Evolutionary conservation across 192 early-diverging fungal species (phyloP).

Genomic region (Entomortierella chlamydospora): DNA sequence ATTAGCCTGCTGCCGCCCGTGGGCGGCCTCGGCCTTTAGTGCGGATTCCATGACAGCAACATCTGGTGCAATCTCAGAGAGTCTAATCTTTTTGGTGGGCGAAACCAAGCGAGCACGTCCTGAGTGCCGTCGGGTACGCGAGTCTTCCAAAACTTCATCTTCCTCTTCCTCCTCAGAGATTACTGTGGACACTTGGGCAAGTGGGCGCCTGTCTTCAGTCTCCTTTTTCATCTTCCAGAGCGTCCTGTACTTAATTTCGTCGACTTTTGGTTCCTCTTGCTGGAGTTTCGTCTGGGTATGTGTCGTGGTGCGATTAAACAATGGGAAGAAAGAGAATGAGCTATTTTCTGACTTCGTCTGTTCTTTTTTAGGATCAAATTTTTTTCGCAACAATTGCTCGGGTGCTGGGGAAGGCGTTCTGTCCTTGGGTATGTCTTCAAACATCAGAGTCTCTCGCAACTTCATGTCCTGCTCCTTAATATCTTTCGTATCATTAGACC

Average conservation of each 20-base stretch:
- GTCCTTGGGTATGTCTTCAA: conserved; percentile 9
- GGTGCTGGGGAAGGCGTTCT: conserved; percentile 2
- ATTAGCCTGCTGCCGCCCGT: conserved; percentile 7
- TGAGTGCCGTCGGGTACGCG: conserved; percentile 26
- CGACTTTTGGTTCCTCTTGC: neutral
- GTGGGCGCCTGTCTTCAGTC: neutral
- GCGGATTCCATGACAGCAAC: conserved; percentile 18
- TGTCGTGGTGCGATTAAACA: conserved; percentile 3
- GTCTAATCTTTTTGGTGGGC: conserved; percentile 20
- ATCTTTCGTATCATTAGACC: neutral
- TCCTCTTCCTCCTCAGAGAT: neutral
- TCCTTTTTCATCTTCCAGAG: neutral
- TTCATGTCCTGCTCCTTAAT: conserved; percentile 17
- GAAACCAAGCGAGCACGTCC: conserved; percentile 4
- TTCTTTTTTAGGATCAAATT: neutral
- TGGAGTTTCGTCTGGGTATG: neutral
- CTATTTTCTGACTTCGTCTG: conserved; percentile 2
- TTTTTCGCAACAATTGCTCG: neutral
- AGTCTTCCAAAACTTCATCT: conserved; percentile 22
- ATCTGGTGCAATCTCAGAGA: conserved; percentile 19
- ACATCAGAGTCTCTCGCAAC: conserved; percentile 15
- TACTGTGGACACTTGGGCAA: neutral
- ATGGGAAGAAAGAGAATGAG: conserved; percentile 12
- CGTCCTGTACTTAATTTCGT: neutral
- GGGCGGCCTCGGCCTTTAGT: neutral